Percentiles rank a stretch among this genome's conserved stretches.
Evolutionary conservation across 2,329 filamentous ascomycete genomes (phyloP).

Genomic region (Huntiella omanensis): DNA sequence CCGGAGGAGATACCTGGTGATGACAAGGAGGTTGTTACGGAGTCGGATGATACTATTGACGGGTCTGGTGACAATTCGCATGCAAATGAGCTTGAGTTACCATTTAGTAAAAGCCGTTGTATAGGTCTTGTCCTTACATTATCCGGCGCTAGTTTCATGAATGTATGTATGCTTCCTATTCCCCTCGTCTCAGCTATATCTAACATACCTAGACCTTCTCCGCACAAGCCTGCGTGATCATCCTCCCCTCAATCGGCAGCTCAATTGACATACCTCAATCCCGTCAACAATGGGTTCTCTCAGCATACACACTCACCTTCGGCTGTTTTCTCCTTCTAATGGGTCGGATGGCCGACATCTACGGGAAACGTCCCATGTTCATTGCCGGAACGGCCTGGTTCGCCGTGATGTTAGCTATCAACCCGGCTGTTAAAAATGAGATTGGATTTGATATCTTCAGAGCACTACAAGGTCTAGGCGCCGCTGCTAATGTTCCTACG

Average conservation of each 20-base stretch:
- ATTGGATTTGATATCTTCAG: conserved; percentile 49
- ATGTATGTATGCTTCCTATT: conserved; percentile 21
- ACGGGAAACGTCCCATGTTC: conserved; percentile 47
- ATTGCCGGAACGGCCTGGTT: conserved; percentile 45
- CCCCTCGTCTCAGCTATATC: too few species aligned
- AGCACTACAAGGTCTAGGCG: conserved; percentile 47
- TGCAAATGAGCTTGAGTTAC: conserved; percentile 13
- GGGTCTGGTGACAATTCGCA: neutral
- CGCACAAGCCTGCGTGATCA: conserved; percentile 40
- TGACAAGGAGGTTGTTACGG: neutral
- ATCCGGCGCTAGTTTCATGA: conserved; percentile 36
- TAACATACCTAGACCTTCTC: conserved; percentile 29
- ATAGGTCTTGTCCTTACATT: conserved; percentile 36
- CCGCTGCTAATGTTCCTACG: conserved; percentile 51
- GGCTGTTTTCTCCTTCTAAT: conserved; percentile 50
- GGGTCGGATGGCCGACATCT: conserved; percentile 49
- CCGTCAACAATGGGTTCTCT: conserved; percentile 47
- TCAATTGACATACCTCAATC: conserved; percentile 37
- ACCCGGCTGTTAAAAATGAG: conserved; percentile 47
- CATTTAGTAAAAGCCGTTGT: conserved; percentile 30
- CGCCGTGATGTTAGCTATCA: conserved; percentile 35
- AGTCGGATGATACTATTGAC: conserved; percentile 2
- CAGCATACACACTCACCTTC: conserved; percentile 45
- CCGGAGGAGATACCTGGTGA: neutral
- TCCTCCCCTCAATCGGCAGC: conserved; percentile 40